Conservation (phyloP, 2,329 filamentous ascomycete genomes). For the Scytalidium lignicola region DNA sequence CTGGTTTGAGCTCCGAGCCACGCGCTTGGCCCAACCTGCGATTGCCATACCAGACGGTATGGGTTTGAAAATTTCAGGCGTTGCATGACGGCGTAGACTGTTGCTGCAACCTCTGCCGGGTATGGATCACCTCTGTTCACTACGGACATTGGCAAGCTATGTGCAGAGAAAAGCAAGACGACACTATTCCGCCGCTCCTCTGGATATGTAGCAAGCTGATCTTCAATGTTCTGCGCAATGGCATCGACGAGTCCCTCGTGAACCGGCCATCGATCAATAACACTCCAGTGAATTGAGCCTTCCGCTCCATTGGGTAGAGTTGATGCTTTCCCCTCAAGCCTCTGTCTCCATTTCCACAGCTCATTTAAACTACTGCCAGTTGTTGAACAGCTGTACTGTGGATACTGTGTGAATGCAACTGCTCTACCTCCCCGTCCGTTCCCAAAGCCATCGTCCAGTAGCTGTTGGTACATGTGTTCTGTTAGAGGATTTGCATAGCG, state of each 20-base stretch:
- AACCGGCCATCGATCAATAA: constrained; percentile 96
- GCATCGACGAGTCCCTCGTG: constrained; percentile 86
- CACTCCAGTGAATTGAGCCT: constrained; percentile 87
- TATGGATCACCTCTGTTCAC: constrained; percentile 96
- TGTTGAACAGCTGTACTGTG: constrained; percentile 96
- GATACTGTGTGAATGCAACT: constrained; percentile 96
- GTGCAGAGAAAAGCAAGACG: constrained; percentile 87
- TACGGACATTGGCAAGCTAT: constrained; percentile 94
- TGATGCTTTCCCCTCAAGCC: constrained; percentile 72
- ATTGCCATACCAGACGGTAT: constrained; percentile 95
- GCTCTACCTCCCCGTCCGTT: constrained; percentile 85
- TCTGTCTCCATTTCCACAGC: constrained; percentile 92
- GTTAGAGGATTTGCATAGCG: constrained; percentile 91
- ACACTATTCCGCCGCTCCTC: constrained; percentile 73
- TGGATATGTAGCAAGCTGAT: constrained; percentile 77
- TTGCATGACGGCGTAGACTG: constrained; percentile 95
- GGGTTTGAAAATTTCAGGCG: constrained; percentile 81
- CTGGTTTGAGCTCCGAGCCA: constrained; percentile 95
- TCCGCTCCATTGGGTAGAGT: constrained; percentile 37
- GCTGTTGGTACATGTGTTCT: constrained; percentile 81
- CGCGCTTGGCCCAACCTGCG: constrained; percentile 89
- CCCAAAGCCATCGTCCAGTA: constrained; percentile 87
- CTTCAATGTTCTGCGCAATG: constrained; percentile 88
- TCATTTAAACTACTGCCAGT: constrained; percentile 96
- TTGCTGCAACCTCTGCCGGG: constrained; percentile 90